Evolutionary conservation across 805 yeast genomes (phyloP), one percentile per base, ranked within the genome.

Genomic region (Suhomyces pyralidae): DNA sequence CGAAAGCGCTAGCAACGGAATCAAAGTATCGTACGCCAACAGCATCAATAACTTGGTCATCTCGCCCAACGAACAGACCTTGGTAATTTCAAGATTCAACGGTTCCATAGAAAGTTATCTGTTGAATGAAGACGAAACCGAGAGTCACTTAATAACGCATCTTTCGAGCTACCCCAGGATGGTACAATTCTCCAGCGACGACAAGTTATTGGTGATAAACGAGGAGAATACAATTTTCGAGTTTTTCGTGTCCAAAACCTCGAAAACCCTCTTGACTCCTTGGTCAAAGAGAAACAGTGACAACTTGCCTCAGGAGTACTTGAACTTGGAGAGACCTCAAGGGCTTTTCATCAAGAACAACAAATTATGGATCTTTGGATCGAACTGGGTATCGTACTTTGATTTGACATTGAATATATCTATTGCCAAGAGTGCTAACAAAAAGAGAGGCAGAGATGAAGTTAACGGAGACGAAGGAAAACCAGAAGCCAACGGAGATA

Each of bases 251-350:
- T 48, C 22, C 14, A 45, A 57, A 12, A 51, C 57, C 15, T 50
- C 59, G n/a, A 61, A 61, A 32, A 53, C 57, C 20, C 65, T 81
- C 46, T 74, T 83, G 58, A 86, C 97, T 0, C 63, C 78, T 8
- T 93, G 98, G 99, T 86, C 96, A 9, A 82, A 83, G 56, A 72
- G 79, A 49, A 90, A 90, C 67, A 80, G 90, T 15, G 94, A 88
- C 49, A 77, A 81, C 52, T 69, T 91, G 57, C 97, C 98, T 1
- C 74, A 74, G 36, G 82, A 83, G 55, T 84, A 87, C 55, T 63
- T 77, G 15, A 66, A 74, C 2, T 72, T 81, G 50, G 80, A 79
- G 15, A 84, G 86, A 60, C 85, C 96, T 51, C 78, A 81, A 54
- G 97, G 96, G 14, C 67, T 88, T 10, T 89, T 88, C 63, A 63